Evolutionary conservation across 352 stramenopile genomes (phyloP).

Genomic region (Pythium guiyangense): DNA sequence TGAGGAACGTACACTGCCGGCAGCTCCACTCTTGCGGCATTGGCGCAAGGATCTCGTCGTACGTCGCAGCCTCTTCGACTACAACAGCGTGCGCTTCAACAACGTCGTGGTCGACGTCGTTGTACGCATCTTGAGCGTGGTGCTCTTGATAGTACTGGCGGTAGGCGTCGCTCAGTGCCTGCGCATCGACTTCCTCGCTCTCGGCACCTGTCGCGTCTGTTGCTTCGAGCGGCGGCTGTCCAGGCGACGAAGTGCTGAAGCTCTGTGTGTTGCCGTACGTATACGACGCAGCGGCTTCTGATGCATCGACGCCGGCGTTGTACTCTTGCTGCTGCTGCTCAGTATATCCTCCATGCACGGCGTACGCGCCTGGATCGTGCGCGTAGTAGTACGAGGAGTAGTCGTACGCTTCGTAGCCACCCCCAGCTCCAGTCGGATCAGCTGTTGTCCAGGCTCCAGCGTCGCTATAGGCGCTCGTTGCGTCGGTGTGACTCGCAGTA

Average conservation of each 20-base stretch:
- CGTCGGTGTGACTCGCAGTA: not conserved
- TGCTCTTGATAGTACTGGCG: conserved; percentile 1
- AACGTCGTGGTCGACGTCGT: conserved; percentile 12
- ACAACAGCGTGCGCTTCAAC: conserved; percentile 40
- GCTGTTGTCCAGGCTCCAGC: not conserved
- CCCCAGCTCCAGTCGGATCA: not conserved
- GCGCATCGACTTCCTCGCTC: not conserved
- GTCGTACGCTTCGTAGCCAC: not conserved
- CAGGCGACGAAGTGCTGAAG: no score
- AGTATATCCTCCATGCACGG: not conserved
- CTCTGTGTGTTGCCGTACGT: no score
- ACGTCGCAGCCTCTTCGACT: conserved; percentile 21
- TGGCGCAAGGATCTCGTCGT: conserved; percentile 8
- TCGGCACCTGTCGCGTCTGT: not conserved
- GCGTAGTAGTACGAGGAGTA: conserved; percentile 6
- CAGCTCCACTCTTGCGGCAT: not conserved
- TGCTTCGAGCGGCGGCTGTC: no score
- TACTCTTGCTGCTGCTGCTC: not conserved
- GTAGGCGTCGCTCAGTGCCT: conserved; percentile 1
- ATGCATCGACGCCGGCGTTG: not conserved
- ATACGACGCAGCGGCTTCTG: no score
- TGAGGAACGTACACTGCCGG: conserved; percentile 53
- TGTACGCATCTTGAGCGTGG: not conserved
- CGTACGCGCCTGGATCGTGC: not conserved
- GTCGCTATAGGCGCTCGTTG: not conserved